These are phyloP conservation scores for Coffea canephora DNA, from an alignment of 257 asterid species.

Conservation along the genomic window DNA sequence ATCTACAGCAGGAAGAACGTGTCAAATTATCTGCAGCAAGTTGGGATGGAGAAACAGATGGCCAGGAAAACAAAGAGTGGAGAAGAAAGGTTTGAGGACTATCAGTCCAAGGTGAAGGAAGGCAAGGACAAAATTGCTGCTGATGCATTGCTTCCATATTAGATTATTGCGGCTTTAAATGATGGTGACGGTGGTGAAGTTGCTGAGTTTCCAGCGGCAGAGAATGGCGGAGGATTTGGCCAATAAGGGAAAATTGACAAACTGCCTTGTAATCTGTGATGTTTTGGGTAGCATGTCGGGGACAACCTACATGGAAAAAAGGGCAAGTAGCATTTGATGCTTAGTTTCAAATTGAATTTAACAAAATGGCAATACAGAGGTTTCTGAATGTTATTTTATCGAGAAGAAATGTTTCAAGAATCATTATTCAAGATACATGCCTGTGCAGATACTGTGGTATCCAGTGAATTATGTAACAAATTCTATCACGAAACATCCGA, in stretches of 20 bases:
- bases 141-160: slow-evolving; percentile 14
- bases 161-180: slow-evolving; percentile 7
- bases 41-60: slow-evolving; percentile 9
- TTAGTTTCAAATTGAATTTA: background rate
- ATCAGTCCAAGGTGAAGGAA: slow-evolving; percentile 8
- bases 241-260: slow-evolving; percentile 18
- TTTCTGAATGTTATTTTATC: background rate
- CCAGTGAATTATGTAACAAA: background rate
- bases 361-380: background rate
- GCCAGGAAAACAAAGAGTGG: slow-evolving; percentile 2
- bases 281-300: slow-evolving; percentile 15
- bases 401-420: background rate
- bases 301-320: slow-evolving; percentile 12
- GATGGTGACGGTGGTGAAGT: slow-evolving; percentile 6
- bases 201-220: slow-evolving; percentile 16
- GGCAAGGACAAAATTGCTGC: slow-evolving; percentile 22
- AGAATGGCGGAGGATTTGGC: slow-evolving; percentile 21
- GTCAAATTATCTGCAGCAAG: background rate
- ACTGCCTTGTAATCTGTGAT: slow-evolving; percentile 19
- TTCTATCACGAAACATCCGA: background rate
- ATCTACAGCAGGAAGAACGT: too few relatives aligned
- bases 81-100: slow-evolving; percentile 15
- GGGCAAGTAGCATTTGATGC: background rate
- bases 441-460: background rate
- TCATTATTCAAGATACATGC: background rate